Evolutionary conservation across 129 eudicot genomes (phyloP).

Genomic region (Helianthus annuus): HanXRQr2.0-SUNRISE NC_035434.2:90906121-90906620

Average conservation of each 20-base stretch:
- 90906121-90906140: neutral
- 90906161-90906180: neutral
- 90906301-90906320: slow-evolving; percentile 76
- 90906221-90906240: neutral
- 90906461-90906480: slow-evolving; percentile 64
- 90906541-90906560: neutral
- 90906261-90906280: slow-evolving; percentile 42
- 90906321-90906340: slow-evolving; percentile 45
- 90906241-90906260: neutral
- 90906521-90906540: neutral
- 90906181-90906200: neutral
- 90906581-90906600: neutral
- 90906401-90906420: neutral
- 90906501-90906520: slow-evolving; percentile 18
- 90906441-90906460: slow-evolving; percentile 45
- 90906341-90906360: slow-evolving; percentile 53
- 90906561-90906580: neutral
- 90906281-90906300: slow-evolving; percentile 89
- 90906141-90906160: neutral
- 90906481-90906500: slow-evolving; percentile 77
- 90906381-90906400: neutral
- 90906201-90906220: neutral
- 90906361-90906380: slow-evolving; percentile 40
- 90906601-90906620: slow-evolving; percentile 70
- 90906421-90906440: neutral